A percentile compares a stretch with the other conserved stretches of the same genome.
These are phyloP conservation scores for Groenewaldozyma tartarivorans DNA, from an alignment of 805 yeast species.

Conservation along the genomic window DNA sequence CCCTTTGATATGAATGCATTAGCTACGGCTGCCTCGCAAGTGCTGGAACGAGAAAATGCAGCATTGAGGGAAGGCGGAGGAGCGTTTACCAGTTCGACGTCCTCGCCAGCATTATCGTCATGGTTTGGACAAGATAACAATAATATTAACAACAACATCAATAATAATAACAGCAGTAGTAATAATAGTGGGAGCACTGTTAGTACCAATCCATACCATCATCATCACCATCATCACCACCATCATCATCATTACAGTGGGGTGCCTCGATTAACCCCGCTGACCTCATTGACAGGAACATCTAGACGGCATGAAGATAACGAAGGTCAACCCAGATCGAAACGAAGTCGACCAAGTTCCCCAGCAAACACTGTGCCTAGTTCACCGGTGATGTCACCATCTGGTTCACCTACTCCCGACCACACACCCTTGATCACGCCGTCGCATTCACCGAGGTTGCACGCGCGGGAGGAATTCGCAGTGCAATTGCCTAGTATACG, in stretches of 20 bases:
- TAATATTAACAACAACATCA: slow-evolving; percentile 1
- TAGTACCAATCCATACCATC: slow-evolving; percentile 7
- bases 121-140: slow-evolving; percentile 15
- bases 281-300: slow-evolving; percentile 18
- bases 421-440: slow-evolving; percentile 38
- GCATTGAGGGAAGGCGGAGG: slow-evolving; percentile 4
- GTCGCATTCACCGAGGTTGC: slow-evolving; percentile 35
- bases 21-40: slow-evolving; percentile 37
- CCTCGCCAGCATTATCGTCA: slow-evolving; percentile 19
- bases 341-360: slow-evolving; percentile 32
- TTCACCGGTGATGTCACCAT: slow-evolving; percentile 30
- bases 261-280: slow-evolving; percentile 22
- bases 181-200: not conserved
- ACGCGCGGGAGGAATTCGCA: slow-evolving; percentile 28
- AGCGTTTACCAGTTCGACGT: slow-evolving; percentile 6
- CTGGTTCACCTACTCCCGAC: slow-evolving; percentile 31
- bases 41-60: slow-evolving; percentile 30
- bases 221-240: slow-evolving; percentile 20
- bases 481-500: slow-evolving; percentile 31
- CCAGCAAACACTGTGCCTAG: slow-evolving; percentile 36
- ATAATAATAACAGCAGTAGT: slow-evolving; percentile 5
- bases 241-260: slow-evolving; percentile 16
- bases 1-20: slow-evolving; percentile 32
- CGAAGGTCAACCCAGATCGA: slow-evolving; percentile 24
- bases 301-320: slow-evolving; percentile 11